These are phyloP conservation scores for Claviceps sorghi DNA, from an alignment of 2,329 filamentous ascomycete species.

Conservation along the genomic window DNA sequence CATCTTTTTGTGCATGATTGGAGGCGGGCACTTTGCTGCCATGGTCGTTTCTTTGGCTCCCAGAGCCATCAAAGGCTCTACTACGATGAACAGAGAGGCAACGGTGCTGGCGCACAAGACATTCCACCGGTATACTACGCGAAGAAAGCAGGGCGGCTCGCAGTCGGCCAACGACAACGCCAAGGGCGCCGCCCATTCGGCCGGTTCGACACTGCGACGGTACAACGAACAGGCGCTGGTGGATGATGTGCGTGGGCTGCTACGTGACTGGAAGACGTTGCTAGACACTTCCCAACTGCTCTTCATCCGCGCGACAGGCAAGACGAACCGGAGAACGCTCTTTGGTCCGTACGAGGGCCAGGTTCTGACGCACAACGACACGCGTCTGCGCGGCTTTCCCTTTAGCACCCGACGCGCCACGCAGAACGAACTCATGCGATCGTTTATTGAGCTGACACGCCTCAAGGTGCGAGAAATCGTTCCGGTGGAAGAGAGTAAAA, in stretches of 20 bases:
- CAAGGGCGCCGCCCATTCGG: conserved; percentile 90
- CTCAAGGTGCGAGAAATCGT: conserved; percentile 72
- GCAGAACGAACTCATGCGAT: conserved; percentile 85
- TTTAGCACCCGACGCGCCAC: conserved; percentile 88
- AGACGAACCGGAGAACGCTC: conserved; percentile 70
- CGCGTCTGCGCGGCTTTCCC: conserved; percentile 71
- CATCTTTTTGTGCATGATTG: conserved; percentile 96
- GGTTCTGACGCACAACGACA: conserved; percentile 64
- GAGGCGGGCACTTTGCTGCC: conserved; percentile 90
- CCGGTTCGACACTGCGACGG: conserved; percentile 73
- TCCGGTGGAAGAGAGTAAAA: conserved; percentile 41
- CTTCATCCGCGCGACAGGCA: conserved; percentile 80
- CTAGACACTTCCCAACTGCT: conserved; percentile 74
- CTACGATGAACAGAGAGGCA: conserved; percentile 66
- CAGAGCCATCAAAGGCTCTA: conserved; percentile 53
- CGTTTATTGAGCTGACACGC: conserved; percentile 84
- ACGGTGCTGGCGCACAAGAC: conserved; percentile 91
- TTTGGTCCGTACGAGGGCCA: conserved; percentile 88
- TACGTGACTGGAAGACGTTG: conserved; percentile 71
- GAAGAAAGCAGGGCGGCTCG: conserved; percentile 88
- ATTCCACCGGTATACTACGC: conserved; percentile 92
- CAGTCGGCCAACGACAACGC: conserved; percentile 88
- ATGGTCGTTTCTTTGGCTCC: conserved; percentile 88
- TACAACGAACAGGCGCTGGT: conserved; percentile 88
- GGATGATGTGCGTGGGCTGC: conserved; percentile 70